phyloP scores from a whole-genome alignment of 2,329 filamentous ascomycete species.

The Aphanoascus verrucosus region DNA sequence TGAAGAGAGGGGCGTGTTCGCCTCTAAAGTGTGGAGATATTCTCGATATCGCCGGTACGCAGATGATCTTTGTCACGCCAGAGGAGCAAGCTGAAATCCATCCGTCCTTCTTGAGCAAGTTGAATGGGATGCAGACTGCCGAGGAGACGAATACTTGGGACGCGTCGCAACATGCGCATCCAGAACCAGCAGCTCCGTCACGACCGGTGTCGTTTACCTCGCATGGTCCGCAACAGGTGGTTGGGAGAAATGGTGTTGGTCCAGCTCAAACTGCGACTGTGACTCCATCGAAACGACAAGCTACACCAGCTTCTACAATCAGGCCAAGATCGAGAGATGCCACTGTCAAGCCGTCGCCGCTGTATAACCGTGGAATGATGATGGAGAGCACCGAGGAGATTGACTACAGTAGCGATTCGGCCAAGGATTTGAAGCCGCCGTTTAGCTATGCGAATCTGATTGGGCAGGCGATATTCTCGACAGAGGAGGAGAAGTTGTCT shows the following conservation, averaged over 20 bases:
- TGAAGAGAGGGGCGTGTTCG: constrained; percentile 57
- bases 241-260: constrained; percentile 4
- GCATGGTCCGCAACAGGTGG: neutral
- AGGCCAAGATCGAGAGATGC: constrained; percentile 15
- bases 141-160: constrained; percentile 26
- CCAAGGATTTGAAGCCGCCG: constrained; percentile 85
- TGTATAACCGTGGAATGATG: constrained; percentile 43
- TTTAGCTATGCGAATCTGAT: constrained; percentile 97
- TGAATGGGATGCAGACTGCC: constrained; percentile 38
- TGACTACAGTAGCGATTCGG: constrained; percentile 61
- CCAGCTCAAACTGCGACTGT: constrained; percentile 1
- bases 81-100: constrained; percentile 60
- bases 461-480: constrained; percentile 85
- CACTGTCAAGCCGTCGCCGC: constrained; percentile 34
- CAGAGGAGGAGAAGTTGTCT: constrained; percentile 76
- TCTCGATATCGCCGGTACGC: constrained; percentile 79
- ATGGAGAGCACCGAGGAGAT: constrained; percentile 45
- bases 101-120: constrained; percentile 57
- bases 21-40: constrained; percentile 75
- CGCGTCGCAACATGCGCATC: constrained; percentile 31
- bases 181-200: constrained; percentile 14
- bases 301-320: constrained; percentile 19
- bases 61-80: constrained; percentile 99
- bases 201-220: constrained; percentile 6
- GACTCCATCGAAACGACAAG: constrained; percentile 37